Evolutionary conservation across 257 asterid genomes (phyloP), one percentile per base, ranked within the genome.

Genomic region (Penstemon eatonii): DNA sequence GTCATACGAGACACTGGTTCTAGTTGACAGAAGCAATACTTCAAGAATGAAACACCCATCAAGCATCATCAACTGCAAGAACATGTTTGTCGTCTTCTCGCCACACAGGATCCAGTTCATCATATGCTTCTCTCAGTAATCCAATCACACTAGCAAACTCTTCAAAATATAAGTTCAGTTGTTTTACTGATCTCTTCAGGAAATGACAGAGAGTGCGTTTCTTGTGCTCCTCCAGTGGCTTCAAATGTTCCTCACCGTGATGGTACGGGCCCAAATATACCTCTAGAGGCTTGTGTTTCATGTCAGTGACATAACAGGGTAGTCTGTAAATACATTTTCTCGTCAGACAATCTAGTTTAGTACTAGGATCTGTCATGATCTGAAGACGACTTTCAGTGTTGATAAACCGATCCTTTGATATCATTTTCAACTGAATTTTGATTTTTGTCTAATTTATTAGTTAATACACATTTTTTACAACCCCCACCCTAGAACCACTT

Each of bases 211-310:
- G 73, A 33, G 78, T 84, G 11, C 84, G 62, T 15, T 65, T 51
- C 66, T 82, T 82, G 73, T 82, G 80, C 13, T 25, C 75, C 63
- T 82, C 84, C 87, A 79, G 71, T 1, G 59, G 56, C 52, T 46
- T 25, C 63, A 82, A 56, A 45, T 73, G 67, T 4, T 10, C 8
- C 0, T 25, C 36, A 0, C 61, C 66, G 25, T 65, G 45, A 63
- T 82, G 84, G 52, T 82, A 82, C 5, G 87, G 87, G 4, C 84
- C 87, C 6, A 82, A 51, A 3, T 83, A 82, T 63, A 76, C 70
- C 4, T 5, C 65, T 8, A 40, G 80, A 4, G 87, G 87, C 55
- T 15, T 66, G 74, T 74, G 79, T 0, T 60, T 33, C 5, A 65
- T 50, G 4, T 78, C 57, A 8, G 68, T 59, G 18, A 81, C 70